Evolutionary conservation across 768 basidiomycete genomes (phyloP).

Genomic region (Pleurotus sapidus): DNA sequence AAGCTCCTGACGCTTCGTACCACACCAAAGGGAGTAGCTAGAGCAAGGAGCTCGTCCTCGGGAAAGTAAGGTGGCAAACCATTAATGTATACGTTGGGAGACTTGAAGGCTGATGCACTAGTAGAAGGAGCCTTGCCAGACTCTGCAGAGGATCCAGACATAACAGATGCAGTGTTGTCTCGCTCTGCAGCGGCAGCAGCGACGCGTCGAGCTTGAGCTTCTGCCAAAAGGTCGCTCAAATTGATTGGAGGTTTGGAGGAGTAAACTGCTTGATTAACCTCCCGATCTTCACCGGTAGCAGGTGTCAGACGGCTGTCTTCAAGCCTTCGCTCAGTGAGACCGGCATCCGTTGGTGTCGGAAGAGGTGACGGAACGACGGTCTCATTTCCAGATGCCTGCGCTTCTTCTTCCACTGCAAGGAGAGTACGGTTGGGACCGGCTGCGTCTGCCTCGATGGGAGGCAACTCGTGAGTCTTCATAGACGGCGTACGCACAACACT

Average conservation of each 20-base stretch:
- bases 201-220: background rate
- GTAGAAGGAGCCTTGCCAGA: background rate
- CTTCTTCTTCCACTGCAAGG: background rate
- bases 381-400: background rate
- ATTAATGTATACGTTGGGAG: constrained; percentile 87
- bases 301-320: background rate
- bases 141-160: background rate
- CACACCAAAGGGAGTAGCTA: constrained; percentile 68
- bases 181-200: background rate
- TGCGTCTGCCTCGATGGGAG: background rate
- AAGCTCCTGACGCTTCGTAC: constrained; percentile 82
- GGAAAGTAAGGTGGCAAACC: constrained; percentile 82
- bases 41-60: constrained; percentile 73
- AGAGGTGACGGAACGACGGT: constrained; percentile 2
- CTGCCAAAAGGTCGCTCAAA: constrained; percentile 4
- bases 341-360: background rate
- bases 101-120: constrained; percentile 26
- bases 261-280: background rate
- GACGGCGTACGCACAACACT: constrained; percentile 3
- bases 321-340: background rate
- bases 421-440: background rate
- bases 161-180: background rate
- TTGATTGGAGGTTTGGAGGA: constrained; percentile 5
- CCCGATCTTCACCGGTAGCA: background rate
- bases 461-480: background rate